A percentile compares a stretch with the other conserved stretches of the same genome.
Conservation (phyloP, 1,284 basidiomycete species). For the Thecaphora thlaspeos region DNA sequence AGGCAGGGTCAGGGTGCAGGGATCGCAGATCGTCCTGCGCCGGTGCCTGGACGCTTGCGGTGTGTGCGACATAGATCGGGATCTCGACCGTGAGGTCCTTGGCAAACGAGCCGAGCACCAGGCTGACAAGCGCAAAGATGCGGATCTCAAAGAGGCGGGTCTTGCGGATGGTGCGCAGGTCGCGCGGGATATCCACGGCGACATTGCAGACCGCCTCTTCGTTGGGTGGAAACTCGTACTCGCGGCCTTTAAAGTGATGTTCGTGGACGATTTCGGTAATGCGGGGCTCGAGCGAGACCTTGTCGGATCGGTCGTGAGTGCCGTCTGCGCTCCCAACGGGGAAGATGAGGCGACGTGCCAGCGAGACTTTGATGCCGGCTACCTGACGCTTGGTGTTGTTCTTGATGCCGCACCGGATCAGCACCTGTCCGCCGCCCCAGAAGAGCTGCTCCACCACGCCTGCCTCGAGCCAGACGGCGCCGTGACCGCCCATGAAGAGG, state of each 20-base stretch:
- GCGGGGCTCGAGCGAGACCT: slow-evolving; percentile 37
- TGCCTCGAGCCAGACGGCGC: slow-evolving; percentile 51
- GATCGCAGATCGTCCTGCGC: slow-evolving; percentile 5
- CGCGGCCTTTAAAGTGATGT: slow-evolving; percentile 44
- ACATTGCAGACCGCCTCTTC: slow-evolving; percentile 41
- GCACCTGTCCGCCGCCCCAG: slow-evolving; percentile 39
- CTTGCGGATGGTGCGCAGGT: slow-evolving; percentile 46
- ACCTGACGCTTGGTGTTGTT: slow-evolving; percentile 51
- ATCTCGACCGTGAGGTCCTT: slow-evolving; percentile 49
- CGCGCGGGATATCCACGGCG: slow-evolving; percentile 42
- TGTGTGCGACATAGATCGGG: slow-evolving; percentile 46
- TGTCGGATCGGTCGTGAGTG: slow-evolving; percentile 25
- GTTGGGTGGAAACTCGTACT: slow-evolving; percentile 46
- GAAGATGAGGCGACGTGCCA: slow-evolving; percentile 47
- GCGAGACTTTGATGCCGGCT: slow-evolving; percentile 40
- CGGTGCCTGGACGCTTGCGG: slow-evolving; percentile 29
- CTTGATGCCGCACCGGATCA: slow-evolving; percentile 44
- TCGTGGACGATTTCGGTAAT: slow-evolving; percentile 49
- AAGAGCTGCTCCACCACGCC: slow-evolving; percentile 40
- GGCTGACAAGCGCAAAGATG: slow-evolving; percentile 32
- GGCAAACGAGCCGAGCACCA: slow-evolving; percentile 46
- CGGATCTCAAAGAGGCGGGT: slow-evolving; percentile 48
- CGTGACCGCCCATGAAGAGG: slow-evolving; percentile 52
- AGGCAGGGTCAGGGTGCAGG: slow-evolving; percentile 8
- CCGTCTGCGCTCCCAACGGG: slow-evolving; percentile 36